Evolutionary conservation across 257 asterid species (phyloP), one percentile per base, ranked within the genome.

Genomic region (Asclepias syriaca): DNA sequence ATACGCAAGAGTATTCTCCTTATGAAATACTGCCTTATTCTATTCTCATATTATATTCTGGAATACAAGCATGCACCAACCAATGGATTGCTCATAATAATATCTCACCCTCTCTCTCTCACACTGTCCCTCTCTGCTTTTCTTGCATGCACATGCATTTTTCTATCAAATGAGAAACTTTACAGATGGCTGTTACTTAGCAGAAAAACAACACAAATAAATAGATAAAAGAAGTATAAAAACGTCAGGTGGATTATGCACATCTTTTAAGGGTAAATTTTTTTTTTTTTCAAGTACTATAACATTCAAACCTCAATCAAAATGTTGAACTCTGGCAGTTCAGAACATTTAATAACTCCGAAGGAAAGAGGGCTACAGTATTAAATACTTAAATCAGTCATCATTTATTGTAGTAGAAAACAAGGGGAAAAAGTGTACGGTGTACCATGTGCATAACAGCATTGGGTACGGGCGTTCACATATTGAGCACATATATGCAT

Each of bases 111-210:
- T 24, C 63, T 45, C 39, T 24, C 51, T 68, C 73, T 70, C 60
- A 60, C 69, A 43, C 57, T 59, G 58, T 74, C 76, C 78, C 68
- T 79, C 70, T 24, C 63, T 45, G 69, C 77, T 83, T 81, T 85
- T 83, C 74, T 69, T 77, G 65, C 84, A 77, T 65, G 86, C 87
- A 81, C 86, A 85, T 83, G 90, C 83, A 75, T 21, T 74, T 32
- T 73, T 77, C 67, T 29, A 72, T 81, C 86, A 78, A 85, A 73
- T 79, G 60, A 81, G 57, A 21, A 24, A 45, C 86, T 85, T 81
- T 68, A 73, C 81, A 84, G 79, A 78, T 68, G 72, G 81, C 75
- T 68, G 72, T 80, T 78, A 79, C 37, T 71, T 77, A 78, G 72
- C 61, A 66, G 49, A 59, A 14, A 5, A 74, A 56, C 48, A 67